Evolutionary conservation across 2,329 filamentous ascomycete genomes (phyloP).

Genomic region (Ascochyta pisi): DNA sequence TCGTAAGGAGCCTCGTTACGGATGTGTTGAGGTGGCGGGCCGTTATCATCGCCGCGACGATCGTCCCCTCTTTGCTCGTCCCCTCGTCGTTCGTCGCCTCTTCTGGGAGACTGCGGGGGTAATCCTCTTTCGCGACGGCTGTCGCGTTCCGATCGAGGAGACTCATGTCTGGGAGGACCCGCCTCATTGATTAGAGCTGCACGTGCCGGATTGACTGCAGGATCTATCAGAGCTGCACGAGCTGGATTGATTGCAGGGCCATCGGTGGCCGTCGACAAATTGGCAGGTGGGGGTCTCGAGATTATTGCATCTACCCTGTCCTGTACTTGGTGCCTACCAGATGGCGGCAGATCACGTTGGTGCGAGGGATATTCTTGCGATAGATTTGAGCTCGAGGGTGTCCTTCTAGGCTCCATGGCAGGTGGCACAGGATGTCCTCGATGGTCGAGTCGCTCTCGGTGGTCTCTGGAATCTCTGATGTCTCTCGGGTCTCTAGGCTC

Average conservation of each 20-base stretch:
- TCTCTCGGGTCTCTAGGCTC: constrained; percentile 39
- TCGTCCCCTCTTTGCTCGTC: constrained; percentile 32
- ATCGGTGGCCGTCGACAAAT: constrained; percentile 24
- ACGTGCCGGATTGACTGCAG: constrained; percentile 52
- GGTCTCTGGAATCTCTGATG: constrained; percentile 37
- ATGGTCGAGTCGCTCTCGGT: constrained; percentile 40
- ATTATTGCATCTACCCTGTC: constrained; percentile 33
- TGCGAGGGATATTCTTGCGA: constrained; percentile 33
- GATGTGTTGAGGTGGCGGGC: constrained; percentile 29
- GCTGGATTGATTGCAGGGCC: constrained; percentile 52
- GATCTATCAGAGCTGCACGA: constrained; percentile 50
- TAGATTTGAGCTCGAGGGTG: constrained; percentile 31
- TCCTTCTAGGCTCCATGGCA: constrained; percentile 29
- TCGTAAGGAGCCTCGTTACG: constrained; percentile 37
- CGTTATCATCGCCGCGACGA: constrained; percentile 38
- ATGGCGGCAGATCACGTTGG: constrained; percentile 35
- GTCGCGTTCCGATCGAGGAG: constrained; percentile 37
- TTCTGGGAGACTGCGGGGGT: constrained; percentile 40
- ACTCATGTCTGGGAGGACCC: constrained; percentile 39
- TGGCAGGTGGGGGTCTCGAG: constrained; percentile 26
- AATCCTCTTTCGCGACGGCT: constrained; percentile 39
- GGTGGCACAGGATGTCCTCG: constrained; percentile 33
- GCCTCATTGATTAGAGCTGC: constrained; percentile 50
- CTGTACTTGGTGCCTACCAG: constrained; percentile 24
- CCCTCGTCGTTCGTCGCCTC: constrained; percentile 31